Evolutionary conservation across 495 filamentous ascomycete genomes (phyloP), one percentile per base, ranked within the genome.

Genomic region (Lasiosphaeria hispida): DNA sequence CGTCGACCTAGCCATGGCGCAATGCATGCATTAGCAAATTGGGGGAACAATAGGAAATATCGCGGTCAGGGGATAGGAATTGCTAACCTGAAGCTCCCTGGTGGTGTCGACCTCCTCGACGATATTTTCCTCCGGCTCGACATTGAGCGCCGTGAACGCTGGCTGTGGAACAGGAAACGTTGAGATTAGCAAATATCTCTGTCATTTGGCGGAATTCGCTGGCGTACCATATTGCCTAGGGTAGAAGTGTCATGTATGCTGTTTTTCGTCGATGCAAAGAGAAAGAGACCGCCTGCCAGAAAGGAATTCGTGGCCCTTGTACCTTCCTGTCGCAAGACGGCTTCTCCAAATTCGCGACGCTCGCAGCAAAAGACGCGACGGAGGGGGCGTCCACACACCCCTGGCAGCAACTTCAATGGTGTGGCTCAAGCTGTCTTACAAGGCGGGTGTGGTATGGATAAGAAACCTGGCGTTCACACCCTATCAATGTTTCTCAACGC

Each of bases 81-180:
- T 5, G 23, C 5, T 30, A 2, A 83, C 82, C 64, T 88, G 92
- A 50, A 99, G 85, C 69, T 97, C 92, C 74, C 89, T 92, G 43
- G 92, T 97, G 59, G 93, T 90, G 64, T 99, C 94, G 66, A 96
- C 75, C 72, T 97, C 94, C 64, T 94, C 90, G 61, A 96, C 91
- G 61, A 87, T 78, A 50, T 87, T 89, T 60, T 94, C 90, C 66
- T 96, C 94, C 7, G 90, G 91, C 66, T 96, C 91, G 67, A 97
- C 83, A 62, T 97, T 97, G 68, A 97, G 81, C 42, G 94, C 88
- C 38, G 85, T 83, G 69, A 91, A 97, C 62, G 80, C 72, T 41
- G 85, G 77, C 85, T 78, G 44, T 7, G 42, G 35, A 18, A 47
- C 1, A 30, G 5, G 5, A 30, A 30, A 2, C 2, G 23, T 30